These are phyloP conservation scores for Bauhinia variegata DNA, from an alignment of 306 rosid species.

Conservation along the genomic window DNA sequence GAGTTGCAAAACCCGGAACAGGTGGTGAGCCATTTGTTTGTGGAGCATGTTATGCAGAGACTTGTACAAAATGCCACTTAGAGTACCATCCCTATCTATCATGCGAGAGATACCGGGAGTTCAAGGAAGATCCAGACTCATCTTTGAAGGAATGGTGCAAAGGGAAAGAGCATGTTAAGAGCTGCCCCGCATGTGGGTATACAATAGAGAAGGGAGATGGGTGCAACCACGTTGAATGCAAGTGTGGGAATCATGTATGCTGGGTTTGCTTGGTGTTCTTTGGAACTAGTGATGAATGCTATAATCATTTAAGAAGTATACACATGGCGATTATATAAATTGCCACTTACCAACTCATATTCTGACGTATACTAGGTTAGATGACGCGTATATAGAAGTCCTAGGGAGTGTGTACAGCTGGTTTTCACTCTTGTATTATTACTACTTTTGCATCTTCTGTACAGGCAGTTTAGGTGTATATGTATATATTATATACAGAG, in stretches of 20 bases:
- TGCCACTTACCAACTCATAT: background rate
- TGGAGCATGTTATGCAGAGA: constrained; percentile 84
- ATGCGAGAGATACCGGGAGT: constrained; percentile 69
- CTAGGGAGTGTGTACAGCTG: constrained; percentile 35
- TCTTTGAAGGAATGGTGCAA: constrained; percentile 80
- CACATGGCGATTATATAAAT: constrained; percentile 61
- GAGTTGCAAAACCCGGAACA: constrained; percentile 53
- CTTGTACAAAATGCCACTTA: constrained; percentile 81
- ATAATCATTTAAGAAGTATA: constrained; percentile 66
- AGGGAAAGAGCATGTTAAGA: constrained; percentile 78
- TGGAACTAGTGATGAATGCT: constrained; percentile 66
- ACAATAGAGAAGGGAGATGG: constrained; percentile 86
- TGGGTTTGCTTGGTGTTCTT: constrained; percentile 82
- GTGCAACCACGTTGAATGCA: constrained; percentile 88
- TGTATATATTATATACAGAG: too few relatives aligned
- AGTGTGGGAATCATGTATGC: constrained; percentile 88
- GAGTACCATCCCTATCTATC: constrained; percentile 85
- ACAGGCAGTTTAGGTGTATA: background rate
- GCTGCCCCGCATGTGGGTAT: constrained; percentile 66
- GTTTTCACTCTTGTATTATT: constrained; percentile 16
- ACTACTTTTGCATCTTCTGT: background rate
- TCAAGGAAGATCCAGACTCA: constrained; percentile 86
- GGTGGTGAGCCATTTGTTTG: constrained; percentile 70
- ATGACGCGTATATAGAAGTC: background rate
- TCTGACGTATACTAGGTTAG: constrained; percentile 1